Evolutionary conservation across 768 basidiomycete species (phyloP), one percentile per base, ranked within the genome.

Genomic region (Agaricus sinodeliciosus): DNA sequence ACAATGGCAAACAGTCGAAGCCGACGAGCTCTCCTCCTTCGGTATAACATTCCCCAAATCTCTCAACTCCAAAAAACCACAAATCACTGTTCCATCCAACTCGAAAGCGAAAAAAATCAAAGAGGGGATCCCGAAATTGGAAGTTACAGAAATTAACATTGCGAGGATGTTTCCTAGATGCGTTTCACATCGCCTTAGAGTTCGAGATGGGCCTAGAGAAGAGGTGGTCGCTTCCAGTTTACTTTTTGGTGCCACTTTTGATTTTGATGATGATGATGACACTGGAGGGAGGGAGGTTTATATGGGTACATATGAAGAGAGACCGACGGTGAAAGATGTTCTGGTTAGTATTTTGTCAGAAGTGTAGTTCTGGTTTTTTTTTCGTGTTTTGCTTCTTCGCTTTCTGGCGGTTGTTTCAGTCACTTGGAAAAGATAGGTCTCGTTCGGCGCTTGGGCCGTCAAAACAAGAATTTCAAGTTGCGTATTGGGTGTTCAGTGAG

Each of bases 131-230:
- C 25, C 22, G 28, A 25, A 13, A 13, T 34, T 26, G 41, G 85
- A 86, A 53, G 81, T 87, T 3, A 84, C 84, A 4, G 85, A 88
- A 63, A 82, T 82, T 52, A 85, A 91, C 59, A 74, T 88, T 57
- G 85, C 85, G 51, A 76, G 85, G 54, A 81, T 89, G 26, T 78
- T 87, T 57, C 86, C 86, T 34, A 70, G 86, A 18, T 80, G 84
- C 0, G 75, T 91, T 27, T 83, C 85, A 6, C 90, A 92, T 67
- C 83, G 90, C 9, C 62, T 92, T 55, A 73, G 84, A 46, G 77
- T 88, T 51, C 74, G 87, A 35, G 77, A 82, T 62, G 80, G 85
- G 0, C 85, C 85, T 1, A 72, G 80, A 54, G 85, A 88, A 54
- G 85, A 90, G 62, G 66, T 88, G 2, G 64, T 90, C 52, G 79